A percentile compares a stretch with the other conserved stretches of the same genome.
Evolutionary conservation across 352 stramenopile species (phyloP).

Genomic region (Globisporangium emineosum): DNA sequence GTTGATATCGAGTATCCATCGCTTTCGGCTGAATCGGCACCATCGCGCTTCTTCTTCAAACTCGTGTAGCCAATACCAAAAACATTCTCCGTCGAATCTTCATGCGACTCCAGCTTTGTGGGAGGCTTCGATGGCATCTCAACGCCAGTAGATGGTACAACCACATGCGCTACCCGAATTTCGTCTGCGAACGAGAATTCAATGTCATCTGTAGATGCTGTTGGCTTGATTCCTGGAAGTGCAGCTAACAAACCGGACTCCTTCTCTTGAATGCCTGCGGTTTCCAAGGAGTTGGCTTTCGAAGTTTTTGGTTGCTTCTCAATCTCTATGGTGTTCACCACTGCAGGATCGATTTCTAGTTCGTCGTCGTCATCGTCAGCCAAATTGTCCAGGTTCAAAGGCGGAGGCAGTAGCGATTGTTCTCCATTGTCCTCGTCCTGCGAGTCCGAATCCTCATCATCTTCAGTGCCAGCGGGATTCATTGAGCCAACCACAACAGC

Average conservation of each 20-base stretch:
- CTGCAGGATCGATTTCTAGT: constrained; percentile 37
- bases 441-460: constrained; percentile 15
- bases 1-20: constrained; percentile 34
- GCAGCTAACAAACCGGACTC: constrained; percentile 4
- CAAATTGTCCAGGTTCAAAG: constrained; percentile 13
- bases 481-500: constrained; percentile 16
- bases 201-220: constrained; percentile 12
- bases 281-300: not conserved
- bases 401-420: constrained; percentile 2
- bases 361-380: constrained; percentile 41
- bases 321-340: constrained; percentile 23
- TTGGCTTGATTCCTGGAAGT: constrained; percentile 1
- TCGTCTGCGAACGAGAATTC: constrained; percentile 28
- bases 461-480: constrained; percentile 10
- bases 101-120: constrained; percentile 18
- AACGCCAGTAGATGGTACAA: constrained; percentile 20
- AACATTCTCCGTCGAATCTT: constrained; percentile 16
- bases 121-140: constrained; percentile 22
- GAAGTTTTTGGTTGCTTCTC: constrained; percentile 3
- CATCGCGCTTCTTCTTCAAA: constrained; percentile 28
- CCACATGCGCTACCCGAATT: constrained; percentile 30
- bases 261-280: not conserved
- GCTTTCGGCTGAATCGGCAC: not conserved
- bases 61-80: constrained; percentile 73
- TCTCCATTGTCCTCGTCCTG: constrained; percentile 35